Conservation (phyloP, 306 rosid species). For the Vigna mungo region DNA sequence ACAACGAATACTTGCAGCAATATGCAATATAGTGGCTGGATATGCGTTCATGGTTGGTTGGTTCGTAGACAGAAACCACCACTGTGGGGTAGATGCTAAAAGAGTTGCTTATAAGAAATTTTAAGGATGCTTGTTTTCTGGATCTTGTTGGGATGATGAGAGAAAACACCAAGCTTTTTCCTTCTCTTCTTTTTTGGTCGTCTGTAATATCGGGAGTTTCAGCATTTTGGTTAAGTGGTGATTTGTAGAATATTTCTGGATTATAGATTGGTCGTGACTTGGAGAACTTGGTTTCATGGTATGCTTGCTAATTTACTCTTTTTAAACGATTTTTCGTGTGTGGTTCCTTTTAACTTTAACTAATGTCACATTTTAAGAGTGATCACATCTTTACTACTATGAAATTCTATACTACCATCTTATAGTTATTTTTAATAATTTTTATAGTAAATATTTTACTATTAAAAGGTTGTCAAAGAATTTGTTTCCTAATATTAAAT, state of each 20-base stretch:
- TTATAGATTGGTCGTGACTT: not conserved
- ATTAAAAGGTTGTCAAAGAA: too few relatives aligned
- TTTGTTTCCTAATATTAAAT: too few relatives aligned
- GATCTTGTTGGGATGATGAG: not conserved
- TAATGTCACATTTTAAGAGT: too few relatives aligned
- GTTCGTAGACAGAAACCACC: not conserved
- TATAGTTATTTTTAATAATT: too few relatives aligned
- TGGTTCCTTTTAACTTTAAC: too few relatives aligned
- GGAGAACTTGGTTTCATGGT: not conserved
- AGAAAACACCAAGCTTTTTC: not conserved
- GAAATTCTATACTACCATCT: too few relatives aligned
- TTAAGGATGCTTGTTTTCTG: not conserved
- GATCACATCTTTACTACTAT: too few relatives aligned
- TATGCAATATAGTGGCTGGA: not conserved
- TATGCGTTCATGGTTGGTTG: slow-evolving; percentile 7
- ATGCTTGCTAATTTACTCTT: not conserved
- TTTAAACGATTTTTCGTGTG: not conserved
- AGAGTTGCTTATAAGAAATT: not conserved
- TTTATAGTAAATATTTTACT: too few relatives aligned
- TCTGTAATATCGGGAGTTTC: not conserved
- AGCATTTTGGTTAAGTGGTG: not conserved
- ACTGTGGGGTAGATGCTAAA: not conserved
- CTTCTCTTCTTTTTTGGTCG: not conserved
- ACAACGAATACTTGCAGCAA: not conserved
- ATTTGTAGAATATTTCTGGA: not conserved